Evolutionary conservation across 257 asterid species (phyloP).

Genomic region (Perilla frutescens): DNA sequence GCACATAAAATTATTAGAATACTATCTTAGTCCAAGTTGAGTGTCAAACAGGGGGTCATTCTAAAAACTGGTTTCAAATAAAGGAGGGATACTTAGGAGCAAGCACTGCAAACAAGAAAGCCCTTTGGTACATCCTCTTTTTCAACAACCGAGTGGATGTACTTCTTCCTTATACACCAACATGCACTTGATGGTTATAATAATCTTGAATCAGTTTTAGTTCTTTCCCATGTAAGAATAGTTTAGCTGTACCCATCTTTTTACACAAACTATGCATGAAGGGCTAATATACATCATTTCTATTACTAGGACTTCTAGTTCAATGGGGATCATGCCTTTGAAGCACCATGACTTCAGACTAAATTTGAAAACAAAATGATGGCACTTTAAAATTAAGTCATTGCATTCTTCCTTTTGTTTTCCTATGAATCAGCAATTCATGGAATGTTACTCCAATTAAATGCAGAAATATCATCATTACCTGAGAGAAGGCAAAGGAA

Average conservation of each 20-base stretch:
- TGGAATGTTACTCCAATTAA: not conserved
- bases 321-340: not conserved
- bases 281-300: conserved; percentile 4
- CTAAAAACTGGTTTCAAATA: not conserved
- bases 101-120: not conserved
- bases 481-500: conserved; percentile 7
- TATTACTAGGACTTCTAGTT: not conserved
- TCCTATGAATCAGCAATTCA: not conserved
- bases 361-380: conserved; percentile 13
- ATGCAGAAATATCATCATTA: conserved; percentile 10
- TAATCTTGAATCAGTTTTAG: not conserved
- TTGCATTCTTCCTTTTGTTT: not conserved
- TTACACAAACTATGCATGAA: conserved; percentile 12
- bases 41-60: too few relatives aligned
- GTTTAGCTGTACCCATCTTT: not conserved
- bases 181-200: not conserved
- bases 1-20: too few relatives aligned
- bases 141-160: not conserved
- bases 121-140: not conserved
- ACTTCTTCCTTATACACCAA: not conserved
- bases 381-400: not conserved
- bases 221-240: not conserved
- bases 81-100: conserved; percentile 1
- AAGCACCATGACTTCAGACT: not conserved
- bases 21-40: not conserved